Evolutionary conservation across 2,329 filamentous ascomycete genomes (phyloP), one percentile per base, ranked within the genome.

Genomic region (Cytospora schulzeri): DNA sequence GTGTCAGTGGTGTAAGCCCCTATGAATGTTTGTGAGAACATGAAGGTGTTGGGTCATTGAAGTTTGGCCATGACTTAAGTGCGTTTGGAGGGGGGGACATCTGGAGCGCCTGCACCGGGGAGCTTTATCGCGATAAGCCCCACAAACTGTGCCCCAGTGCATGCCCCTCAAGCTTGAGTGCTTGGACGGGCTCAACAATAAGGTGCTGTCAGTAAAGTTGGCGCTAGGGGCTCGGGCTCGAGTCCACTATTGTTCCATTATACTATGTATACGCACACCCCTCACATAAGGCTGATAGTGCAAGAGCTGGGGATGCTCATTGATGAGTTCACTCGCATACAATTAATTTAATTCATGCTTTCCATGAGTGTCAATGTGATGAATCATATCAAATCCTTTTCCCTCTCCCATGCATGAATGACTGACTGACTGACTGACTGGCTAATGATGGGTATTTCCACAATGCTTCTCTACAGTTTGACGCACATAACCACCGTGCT

Each of bases 401-500:
- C 12, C 22, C 15, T 38, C 17, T 35, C 60, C 38, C 60, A 26
- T 45, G 35, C 50, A 51, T 56, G 52, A 62, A 48, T 55, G 54
- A 51, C 54, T 59, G 29, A 57, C 45, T 35, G 22, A 59, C 51
- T 54, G 22, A 54, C 26, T 55, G 17, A 59, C 60, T 55, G 35
- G 54, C 54, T 56, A n/a, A 62, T 50, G 53, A 61, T 55, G 51
- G 60, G 63, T 63, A 63, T 65, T 59, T 65, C 63, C 60, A 59
- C 29, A 55, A 45, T 65, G 31, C 29, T 56, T 31, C 33, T 48
- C 29, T 24, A 24, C 26, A 29, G 17, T 38, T 15, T 31, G 17
- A 24, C 35, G 24, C 31, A 26, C 31, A 55, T n/a, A 26, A 17
- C 28, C 26, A 29, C 56, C 50, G 24, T 31, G 41, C 22, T 24